These are phyloP conservation scores for Biscogniauxia marginata DNA, from an alignment of 2,329 filamentous ascomycete species.

Conservation along the genomic window DNA sequence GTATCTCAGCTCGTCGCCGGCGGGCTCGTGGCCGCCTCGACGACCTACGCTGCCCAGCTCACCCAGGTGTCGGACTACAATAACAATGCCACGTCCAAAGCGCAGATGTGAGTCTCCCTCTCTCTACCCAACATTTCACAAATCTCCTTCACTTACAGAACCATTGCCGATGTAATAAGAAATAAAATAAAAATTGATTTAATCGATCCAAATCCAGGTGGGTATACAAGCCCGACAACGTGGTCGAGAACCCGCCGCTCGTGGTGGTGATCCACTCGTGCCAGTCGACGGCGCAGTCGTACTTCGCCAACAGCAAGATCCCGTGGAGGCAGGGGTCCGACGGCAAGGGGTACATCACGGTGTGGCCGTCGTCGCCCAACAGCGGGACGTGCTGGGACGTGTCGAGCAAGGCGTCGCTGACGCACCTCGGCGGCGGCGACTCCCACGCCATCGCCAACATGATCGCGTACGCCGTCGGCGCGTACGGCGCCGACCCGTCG, in stretches of 20 bases:
- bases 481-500: slow-evolving; percentile 30
- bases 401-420: slow-evolving; percentile 41
- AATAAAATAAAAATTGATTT: background rate
- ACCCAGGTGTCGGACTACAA: slow-evolving; percentile 36
- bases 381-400: slow-evolving; percentile 57
- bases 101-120: slow-evolving; percentile 31
- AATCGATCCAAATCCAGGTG: slow-evolving; percentile 29
- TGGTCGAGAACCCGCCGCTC: slow-evolving; percentile 34
- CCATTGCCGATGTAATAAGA: background rate
- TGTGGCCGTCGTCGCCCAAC: slow-evolving; percentile 52
- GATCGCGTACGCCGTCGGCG: slow-evolving; percentile 33
- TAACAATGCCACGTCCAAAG: slow-evolving; percentile 36
- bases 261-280: slow-evolving; percentile 40
- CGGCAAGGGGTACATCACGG: slow-evolving; percentile 40
- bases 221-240: slow-evolving; percentile 37
- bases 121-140: background rate
- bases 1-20: slow-evolving; percentile 20
- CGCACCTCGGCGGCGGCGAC: slow-evolving; percentile 35
- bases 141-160: background rate
- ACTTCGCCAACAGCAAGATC: slow-evolving; percentile 37
- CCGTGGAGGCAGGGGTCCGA: slow-evolving; percentile 36
- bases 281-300: slow-evolving; percentile 36
- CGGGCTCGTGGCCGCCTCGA: slow-evolving; percentile 23
- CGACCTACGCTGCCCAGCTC: slow-evolving; percentile 30
- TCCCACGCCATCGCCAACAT: slow-evolving; percentile 39